Evolutionary conservation across 139 green algal genomes (phyloP).

Genomic region (Coccomyxa sp.): DNA sequence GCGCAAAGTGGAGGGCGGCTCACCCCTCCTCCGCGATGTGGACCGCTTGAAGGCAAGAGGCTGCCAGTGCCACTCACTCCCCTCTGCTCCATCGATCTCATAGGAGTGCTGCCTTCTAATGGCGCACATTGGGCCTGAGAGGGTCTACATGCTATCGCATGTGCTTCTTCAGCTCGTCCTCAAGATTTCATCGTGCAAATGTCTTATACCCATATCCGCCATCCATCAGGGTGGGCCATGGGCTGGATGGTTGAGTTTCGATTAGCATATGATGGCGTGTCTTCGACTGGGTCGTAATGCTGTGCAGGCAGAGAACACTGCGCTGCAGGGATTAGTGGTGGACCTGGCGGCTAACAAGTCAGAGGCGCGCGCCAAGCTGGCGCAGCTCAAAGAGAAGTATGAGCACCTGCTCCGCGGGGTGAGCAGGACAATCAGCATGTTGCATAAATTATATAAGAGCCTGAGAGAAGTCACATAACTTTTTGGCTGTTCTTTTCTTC

Average conservation of each 20-base stretch:
- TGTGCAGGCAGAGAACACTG: constrained; percentile 65
- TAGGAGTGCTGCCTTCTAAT: background rate
- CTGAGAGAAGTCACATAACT: background rate
- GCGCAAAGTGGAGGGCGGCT: constrained; percentile 7
- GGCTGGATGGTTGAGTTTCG: too few relatives aligned
- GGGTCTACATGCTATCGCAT: background rate
- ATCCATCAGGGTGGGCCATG: too few relatives aligned
- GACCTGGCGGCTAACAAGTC: constrained; percentile 62
- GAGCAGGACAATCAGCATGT: background rate
- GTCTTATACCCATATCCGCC: too few relatives aligned
- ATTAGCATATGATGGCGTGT: too few relatives aligned
- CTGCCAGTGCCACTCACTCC: background rate
- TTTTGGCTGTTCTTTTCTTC: background rate
- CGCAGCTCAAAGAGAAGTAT: constrained; percentile 27
- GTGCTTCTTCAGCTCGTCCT: background rate
- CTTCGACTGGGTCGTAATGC: too few relatives aligned
- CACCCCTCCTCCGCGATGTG: constrained; percentile 30
- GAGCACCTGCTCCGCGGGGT: constrained; percentile 16
- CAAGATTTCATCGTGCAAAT: too few relatives aligned
- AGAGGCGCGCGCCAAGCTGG: constrained; percentile 35
- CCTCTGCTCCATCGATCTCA: background rate
- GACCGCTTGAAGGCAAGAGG: constrained; percentile 35
- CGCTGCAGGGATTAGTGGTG: constrained; percentile 59
- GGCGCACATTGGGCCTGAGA: background rate
- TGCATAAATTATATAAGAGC: background rate